These are phyloP conservation scores for Mrakia blollopis DNA, from an alignment of 768 basidiomycete species.

Conservation along the genomic window DNA sequence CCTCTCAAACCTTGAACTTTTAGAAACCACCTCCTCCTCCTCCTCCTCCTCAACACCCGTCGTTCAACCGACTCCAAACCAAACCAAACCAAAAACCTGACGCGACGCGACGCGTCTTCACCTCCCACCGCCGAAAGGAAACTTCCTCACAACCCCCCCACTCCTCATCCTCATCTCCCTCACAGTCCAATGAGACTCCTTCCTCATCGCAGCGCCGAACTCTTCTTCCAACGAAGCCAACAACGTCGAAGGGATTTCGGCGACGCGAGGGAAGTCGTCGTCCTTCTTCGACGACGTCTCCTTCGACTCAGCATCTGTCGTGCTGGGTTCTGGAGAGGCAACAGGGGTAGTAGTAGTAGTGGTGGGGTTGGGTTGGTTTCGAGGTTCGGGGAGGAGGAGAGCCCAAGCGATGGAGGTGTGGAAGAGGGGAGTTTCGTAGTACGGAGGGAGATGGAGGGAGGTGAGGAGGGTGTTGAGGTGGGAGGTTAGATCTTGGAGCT, in stretches of 20 bases:
- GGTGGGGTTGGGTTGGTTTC: not conserved
- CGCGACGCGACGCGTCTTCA: not conserved
- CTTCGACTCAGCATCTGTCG: not conserved
- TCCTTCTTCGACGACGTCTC: no score
- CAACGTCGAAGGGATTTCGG: not conserved
- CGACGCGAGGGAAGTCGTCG: constrained; percentile 3
- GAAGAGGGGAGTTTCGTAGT: constrained; percentile 27
- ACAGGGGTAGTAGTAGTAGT: not conserved
- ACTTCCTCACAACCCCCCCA: not conserved
- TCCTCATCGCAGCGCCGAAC: not conserved
- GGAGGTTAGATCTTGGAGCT: constrained; percentile 11
- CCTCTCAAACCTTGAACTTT: no score
- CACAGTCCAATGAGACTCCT: not conserved
- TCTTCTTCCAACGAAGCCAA: not conserved
- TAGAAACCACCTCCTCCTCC: no score
- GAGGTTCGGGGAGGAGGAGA: constrained; percentile 10
- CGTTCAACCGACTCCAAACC: not conserved
- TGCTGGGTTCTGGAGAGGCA: no score
- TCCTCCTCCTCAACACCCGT: no score
- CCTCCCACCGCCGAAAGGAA: not conserved
- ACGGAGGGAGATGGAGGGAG: constrained; percentile 12
- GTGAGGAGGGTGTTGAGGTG: constrained; percentile 15
- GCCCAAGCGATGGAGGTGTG: constrained; percentile 31
- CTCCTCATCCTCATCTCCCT: constrained; percentile 9
- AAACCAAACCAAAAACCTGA: no score